Evolutionary conservation across 2,329 filamentous ascomycete genomes (phyloP).

Genomic region (Exophiala bonariae): DNA sequence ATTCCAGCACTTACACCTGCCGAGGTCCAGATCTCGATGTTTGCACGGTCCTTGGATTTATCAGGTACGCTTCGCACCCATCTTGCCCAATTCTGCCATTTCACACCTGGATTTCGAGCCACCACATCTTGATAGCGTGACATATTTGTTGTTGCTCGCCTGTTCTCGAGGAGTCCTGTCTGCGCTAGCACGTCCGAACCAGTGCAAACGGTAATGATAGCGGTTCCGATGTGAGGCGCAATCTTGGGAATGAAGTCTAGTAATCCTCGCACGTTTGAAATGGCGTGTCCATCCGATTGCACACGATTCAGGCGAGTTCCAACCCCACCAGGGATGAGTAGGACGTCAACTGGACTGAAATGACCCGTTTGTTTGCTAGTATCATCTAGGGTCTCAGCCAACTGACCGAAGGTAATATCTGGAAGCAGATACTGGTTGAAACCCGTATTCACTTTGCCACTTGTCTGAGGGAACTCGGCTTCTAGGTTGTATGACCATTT

Average conservation of each 20-base stretch:
- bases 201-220: constrained; percentile 65
- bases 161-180: constrained; percentile 61
- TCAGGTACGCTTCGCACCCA: constrained; percentile 49
- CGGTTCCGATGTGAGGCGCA: constrained; percentile 15
- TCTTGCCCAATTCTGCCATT: constrained; percentile 63
- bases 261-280: constrained; percentile 18
- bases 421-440: constrained; percentile 44
- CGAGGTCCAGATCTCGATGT: constrained; percentile 57
- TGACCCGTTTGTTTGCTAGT: background rate
- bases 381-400: constrained; percentile 3
- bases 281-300: constrained; percentile 16
- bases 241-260: constrained; percentile 19
- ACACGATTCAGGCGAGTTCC: constrained; percentile 41
- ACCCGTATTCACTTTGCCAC: constrained; percentile 19
- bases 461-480: constrained; percentile 16
- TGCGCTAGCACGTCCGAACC: constrained; percentile 60
- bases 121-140: constrained; percentile 52
- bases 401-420: constrained; percentile 47
- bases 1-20: constrained; percentile 65
- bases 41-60: constrained; percentile 9
- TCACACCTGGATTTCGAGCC: constrained; percentile 49
- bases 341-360: constrained; percentile 47
- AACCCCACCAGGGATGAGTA: constrained; percentile 65
- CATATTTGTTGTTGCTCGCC: constrained; percentile 68
- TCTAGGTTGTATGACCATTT: constrained; percentile 22